Base-by-base conservation (phyloP, 2,329 filamentous ascomycete genomes). In the Tympanopsis confertula region DNA sequence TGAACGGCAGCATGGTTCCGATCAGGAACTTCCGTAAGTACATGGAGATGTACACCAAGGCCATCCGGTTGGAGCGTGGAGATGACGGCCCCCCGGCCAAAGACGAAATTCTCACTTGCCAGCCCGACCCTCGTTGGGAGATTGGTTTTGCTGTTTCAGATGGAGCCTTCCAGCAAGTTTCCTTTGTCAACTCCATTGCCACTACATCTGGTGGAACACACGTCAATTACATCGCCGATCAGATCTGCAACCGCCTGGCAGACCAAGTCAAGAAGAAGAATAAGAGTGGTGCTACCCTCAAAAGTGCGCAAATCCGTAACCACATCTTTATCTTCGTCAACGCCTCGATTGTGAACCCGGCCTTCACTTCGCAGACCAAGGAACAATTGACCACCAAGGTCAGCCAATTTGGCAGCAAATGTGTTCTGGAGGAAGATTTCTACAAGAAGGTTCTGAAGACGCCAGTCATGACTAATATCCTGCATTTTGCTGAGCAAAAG, bases 251-350 rank as follows among this genome's bases (percentile, higher is more conserved):
- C 19, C 85, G 82, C 46, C 70, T 98, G 30, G 36, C 70, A 87
- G 46, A 85, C 30, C 10, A 86, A 29, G 71, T 82, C 33, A 74
- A 98, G 44, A 94, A 89, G 66, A 98, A 94, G 74, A 89, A 77
- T 63, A 86, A 76, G 58, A 96, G 96, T 66, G 89, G 89, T 13
- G 86, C 94, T 45, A 73, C 78, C 29, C 65, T 98, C 44, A 98
- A 98, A 65, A 71, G 81, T 19, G 82, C 81, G 39, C 89, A 98
- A 58, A 89, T 98, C 50, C 78, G 82, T 44, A 98, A 95, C 58
- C 88, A 98, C 61, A 93, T 98, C 56, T 98, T 98, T 65, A 74
- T 98, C 50, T 98, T 98, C 54, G 81, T 98, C 61, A 96, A 94
- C 59, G 86, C 82, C 51, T 66, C 85, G 38, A 81, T 98, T 54